These are phyloP conservation scores for Penicillium nucicola DNA, from an alignment of 495 filamentous ascomycete genomes.

Conservation along the genomic window DNA sequence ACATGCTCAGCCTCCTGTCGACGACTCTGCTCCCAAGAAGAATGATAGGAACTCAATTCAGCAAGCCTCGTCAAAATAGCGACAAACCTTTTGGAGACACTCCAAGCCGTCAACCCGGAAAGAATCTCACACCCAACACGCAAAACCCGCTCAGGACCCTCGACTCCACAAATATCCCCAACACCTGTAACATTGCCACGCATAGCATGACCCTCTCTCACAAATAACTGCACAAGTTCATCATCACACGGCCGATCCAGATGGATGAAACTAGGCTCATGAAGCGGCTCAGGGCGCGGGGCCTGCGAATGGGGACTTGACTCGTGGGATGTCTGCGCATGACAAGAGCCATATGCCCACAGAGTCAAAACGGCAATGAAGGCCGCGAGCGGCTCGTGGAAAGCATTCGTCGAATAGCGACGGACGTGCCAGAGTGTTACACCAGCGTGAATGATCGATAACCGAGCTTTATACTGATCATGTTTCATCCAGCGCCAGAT, in stretches of 20 bases:
- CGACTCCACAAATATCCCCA: constrained; percentile 44
- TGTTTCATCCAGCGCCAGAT: constrained; percentile 48
- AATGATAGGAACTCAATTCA: neutral
- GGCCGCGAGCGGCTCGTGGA: constrained; percentile 48
- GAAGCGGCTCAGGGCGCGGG: constrained; percentile 3
- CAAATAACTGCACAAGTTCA: constrained; percentile 52
- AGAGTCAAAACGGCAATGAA: constrained; percentile 48
- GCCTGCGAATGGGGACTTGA: constrained; percentile 6
- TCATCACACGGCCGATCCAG: constrained; percentile 53
- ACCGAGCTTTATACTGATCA: constrained; percentile 53
- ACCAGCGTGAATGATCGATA: constrained; percentile 54
- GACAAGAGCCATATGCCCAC: constrained; percentile 50
- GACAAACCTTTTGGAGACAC: constrained; percentile 31
- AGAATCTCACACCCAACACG: constrained; percentile 42
- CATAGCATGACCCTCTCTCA: constrained; percentile 47
- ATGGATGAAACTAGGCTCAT: constrained; percentile 39
- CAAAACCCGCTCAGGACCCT: constrained; percentile 41
- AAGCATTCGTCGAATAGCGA: constrained; percentile 44
- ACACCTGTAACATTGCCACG: constrained; percentile 45
- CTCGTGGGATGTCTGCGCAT: constrained; percentile 12
- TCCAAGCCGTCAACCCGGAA: constrained; percentile 35
- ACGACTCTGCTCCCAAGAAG: neutral
- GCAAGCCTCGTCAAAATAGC: constrained; percentile 24
- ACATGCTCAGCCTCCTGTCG: neutral
- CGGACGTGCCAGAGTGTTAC: constrained; percentile 48